A percentile compares a stretch with the other conserved stretches of the same genome.
These are phyloP conservation scores for Drechslerella coelobrocha DNA, from an alignment of 2,329 filamentous ascomycete genomes.

Conservation along the genomic window DNA sequence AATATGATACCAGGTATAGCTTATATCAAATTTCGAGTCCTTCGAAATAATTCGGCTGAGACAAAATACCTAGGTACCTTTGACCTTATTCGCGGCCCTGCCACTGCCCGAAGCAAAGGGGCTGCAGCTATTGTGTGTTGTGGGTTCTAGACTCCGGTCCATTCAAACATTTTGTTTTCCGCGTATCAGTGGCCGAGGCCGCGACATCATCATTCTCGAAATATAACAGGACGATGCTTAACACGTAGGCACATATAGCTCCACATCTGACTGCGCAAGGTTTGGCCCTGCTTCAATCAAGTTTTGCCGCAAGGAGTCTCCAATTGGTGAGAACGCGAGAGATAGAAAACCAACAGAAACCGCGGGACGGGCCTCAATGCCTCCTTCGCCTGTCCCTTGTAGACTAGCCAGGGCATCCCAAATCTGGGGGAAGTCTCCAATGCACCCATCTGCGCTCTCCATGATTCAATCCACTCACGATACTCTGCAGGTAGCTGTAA, in stretches of 20 bases:
- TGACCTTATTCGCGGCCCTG: too few species aligned
- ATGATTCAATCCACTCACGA: constrained; percentile 13
- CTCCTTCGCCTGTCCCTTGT: constrained; percentile 14
- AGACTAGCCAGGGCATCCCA: background rate
- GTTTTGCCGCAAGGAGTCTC: background rate
- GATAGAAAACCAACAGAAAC: background rate
- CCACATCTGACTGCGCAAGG: background rate
- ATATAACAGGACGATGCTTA: background rate
- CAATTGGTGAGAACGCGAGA: background rate
- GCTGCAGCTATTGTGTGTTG: too few species aligned
- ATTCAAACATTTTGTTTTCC: too few species aligned
- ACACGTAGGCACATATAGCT: background rate
- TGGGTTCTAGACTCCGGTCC: too few species aligned
- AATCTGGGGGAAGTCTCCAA: background rate
- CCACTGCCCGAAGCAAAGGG: too few species aligned
- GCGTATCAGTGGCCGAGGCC: too few species aligned
- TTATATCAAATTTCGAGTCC: too few species aligned
- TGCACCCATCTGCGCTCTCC: background rate
- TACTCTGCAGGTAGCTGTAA: constrained; percentile 25
- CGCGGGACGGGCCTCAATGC: constrained; percentile 45
- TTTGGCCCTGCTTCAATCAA: background rate
- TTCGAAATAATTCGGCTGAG: too few species aligned
- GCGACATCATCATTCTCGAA: too few species aligned
- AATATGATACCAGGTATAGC: too few species aligned
- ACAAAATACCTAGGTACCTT: too few species aligned